Percentiles rank a stretch among this genome's conserved stretches.
Evolutionary conservation across 768 basidiomycete species (phyloP).

Genomic region (Serendipita sp.): DNA sequence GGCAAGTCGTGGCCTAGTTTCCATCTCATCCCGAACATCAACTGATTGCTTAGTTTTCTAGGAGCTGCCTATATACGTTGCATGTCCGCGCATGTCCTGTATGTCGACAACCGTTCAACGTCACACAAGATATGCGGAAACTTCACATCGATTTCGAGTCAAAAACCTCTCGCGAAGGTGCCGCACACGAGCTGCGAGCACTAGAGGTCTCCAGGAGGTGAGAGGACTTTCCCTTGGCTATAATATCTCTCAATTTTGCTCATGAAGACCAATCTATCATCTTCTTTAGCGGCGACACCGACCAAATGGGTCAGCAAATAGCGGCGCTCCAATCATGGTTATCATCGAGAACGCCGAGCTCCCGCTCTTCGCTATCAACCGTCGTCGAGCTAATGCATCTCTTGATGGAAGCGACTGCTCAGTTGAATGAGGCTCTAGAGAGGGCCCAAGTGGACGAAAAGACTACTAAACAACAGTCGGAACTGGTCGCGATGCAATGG

Average conservation of each 20-base stretch:
- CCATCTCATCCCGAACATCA: not conserved
- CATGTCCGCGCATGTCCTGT: not conserved
- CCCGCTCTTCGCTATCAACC: not conserved
- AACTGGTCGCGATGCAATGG: not conserved
- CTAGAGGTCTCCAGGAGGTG: not conserved
- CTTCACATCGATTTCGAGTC: constrained; percentile 2
- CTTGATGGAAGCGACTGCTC: not conserved
- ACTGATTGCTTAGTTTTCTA: not conserved
- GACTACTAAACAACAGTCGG: not conserved
- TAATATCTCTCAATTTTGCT: too few relatives aligned
- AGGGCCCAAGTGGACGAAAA: not conserved
- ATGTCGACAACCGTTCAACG: not conserved
- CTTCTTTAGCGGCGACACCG: not conserved
- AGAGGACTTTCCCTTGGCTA: not conserved
- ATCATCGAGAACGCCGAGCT: not conserved
- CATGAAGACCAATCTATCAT: not conserved
- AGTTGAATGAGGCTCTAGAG: not conserved
- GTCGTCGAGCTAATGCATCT: not conserved
- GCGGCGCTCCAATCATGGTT: not conserved
- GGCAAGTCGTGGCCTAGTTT: not conserved
- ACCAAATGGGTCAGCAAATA: not conserved
- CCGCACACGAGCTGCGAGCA: not conserved
- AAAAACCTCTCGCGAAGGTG: not conserved
- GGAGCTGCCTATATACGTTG: not conserved
- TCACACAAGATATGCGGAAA: not conserved